Base-by-base conservation (phyloP, 2,329 filamentous ascomycete species). In the Diplodia seriata region DNA sequence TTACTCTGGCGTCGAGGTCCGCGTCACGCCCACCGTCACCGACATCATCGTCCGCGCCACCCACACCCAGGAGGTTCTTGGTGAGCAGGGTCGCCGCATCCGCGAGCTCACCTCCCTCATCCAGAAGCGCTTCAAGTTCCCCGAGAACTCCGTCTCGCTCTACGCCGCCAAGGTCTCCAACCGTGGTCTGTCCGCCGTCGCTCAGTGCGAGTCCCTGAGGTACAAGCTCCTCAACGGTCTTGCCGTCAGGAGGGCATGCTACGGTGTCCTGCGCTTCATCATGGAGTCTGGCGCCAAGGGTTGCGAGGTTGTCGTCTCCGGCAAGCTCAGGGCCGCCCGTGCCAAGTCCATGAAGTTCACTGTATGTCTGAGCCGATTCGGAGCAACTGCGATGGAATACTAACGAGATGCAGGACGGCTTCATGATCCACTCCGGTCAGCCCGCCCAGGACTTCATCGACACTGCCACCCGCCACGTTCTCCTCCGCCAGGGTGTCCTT, bases 291-390 rank as follows among this genome's bases (percentile, higher is more conserved):
- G 95, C 81, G 95, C 95, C 85, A 99, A 99, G 92, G 95, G 95
- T 85, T 99, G 95, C 84, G 95, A 99, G 88, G 95, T 99, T 75
- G 95, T 99, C 81, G 95, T 99, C 76, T 97, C 93, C 77, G 95
- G 95, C 84, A 99, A 99, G 91, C 92, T 99, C 78, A 91, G 95
- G 81, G 95, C 95, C 83, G 95, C 95, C 80, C 93, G 95, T 88
- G 95, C 95, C 85, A 99, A 99, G 93, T 93, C 89, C 87, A 99
- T 99, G 95, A 99, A 99, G 91, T 99, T 99, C 91, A 99, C 95
- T 85, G 94, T 89, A 87, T 72, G 86, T 82, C 69, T 68, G 38
- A n/a, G 57, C 31, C 11, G 23, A 23, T 12, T 43, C 1, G 38
- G 36, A 36, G 20, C 29, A 68, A 50, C 23, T 18, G 43, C 31